Base-by-base conservation (phyloP, 306 rosid genomes). In the Sesbania bispinosa region DNA sequence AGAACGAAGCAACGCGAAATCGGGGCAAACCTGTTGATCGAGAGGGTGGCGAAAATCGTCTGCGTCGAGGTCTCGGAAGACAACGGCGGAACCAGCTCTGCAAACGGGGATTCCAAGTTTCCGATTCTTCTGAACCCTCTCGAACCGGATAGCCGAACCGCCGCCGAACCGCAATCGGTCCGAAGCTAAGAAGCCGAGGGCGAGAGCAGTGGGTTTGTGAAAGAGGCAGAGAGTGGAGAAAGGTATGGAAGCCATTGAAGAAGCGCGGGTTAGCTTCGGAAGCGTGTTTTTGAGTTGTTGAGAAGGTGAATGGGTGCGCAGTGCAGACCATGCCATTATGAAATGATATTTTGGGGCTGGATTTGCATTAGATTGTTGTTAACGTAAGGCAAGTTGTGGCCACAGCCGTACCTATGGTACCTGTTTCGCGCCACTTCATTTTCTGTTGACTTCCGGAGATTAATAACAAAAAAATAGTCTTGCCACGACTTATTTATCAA, bases 21-120 rank as follows among this genome's bases (percentile, higher is more conserved):
- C 1, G 29, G 29, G 7, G 3, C 2, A 11, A 3, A 61, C 97
- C 97, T 93, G 97, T 79, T 90, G 83, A 78, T 93, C 98, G 32
- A 93, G 90, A 29, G 98, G 97, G 69, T 93, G 98, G 23, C 98
- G 96, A 58, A 93, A 93, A 75, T 93, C 98, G 52, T 93, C 98
- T 27, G 97, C 98, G 35, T 90, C 97, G 24, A 94, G 97, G 65
- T 89, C 70, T 54, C 85, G 92, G 47, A 94, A 89, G 70, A 62
- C 83, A 43, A 89, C 69, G 13, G 96, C 72, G 13, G 92, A 73
- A 75, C 87, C 67, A 11, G 94, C 96, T 84, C 79, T 77, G 81
- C 86, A 84, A 14, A 86, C 54, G 2, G 84, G 69, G 21, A 18
- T 27, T 61, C 73, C 59, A 19, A 29, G 0, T 35, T 67, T 79